These are phyloP conservation scores for Flaveria linearis DNA, from an alignment of 129 eudicot genomes.

Conservation along the genomic window DNA sequence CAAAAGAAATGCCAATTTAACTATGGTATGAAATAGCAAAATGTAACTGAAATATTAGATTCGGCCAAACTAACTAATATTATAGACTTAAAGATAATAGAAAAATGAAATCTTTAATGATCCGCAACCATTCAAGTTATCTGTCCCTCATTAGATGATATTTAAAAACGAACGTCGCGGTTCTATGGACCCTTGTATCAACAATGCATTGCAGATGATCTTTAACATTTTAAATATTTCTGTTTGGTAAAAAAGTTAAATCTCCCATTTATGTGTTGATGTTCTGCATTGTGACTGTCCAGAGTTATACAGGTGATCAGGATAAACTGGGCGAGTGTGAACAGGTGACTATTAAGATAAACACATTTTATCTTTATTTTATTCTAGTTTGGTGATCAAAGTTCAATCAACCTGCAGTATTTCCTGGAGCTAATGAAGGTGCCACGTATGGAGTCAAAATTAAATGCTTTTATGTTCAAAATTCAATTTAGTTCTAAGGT, in stretches of 20 bases:
- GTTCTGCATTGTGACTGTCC: conserved; percentile 36
- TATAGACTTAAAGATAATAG: too few relatives aligned
- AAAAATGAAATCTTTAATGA: too few relatives aligned
- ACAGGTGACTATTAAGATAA: conserved; percentile 46
- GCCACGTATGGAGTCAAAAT: conserved; percentile 86
- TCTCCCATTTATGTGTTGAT: conserved; percentile 31
- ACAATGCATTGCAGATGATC: conserved; percentile 8
- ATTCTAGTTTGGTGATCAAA: background rate
- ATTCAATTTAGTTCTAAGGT: conserved; percentile 83
- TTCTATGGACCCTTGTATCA: background rate
- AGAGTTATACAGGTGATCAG: conserved; percentile 67
- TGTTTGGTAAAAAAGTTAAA: conserved; percentile 9
- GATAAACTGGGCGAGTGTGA: conserved; percentile 70
- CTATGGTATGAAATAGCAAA: too few relatives aligned
- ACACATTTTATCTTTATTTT: background rate
- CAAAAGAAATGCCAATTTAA: too few relatives aligned
- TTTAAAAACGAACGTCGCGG: too few relatives aligned
- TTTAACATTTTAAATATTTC: background rate
- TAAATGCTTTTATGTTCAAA: conserved; percentile 76
- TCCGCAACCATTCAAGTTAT: too few relatives aligned
- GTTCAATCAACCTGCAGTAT: conserved; percentile 42
- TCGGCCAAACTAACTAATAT: too few relatives aligned
- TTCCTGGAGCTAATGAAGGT: conserved; percentile 92
- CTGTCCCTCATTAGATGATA: too few relatives aligned
- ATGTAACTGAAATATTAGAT: too few relatives aligned